Evolutionary conservation across 169 alveolate species (phyloP), one percentile per base, ranked within the genome.

Genomic region (Toxoplasma gondii): DNA sequence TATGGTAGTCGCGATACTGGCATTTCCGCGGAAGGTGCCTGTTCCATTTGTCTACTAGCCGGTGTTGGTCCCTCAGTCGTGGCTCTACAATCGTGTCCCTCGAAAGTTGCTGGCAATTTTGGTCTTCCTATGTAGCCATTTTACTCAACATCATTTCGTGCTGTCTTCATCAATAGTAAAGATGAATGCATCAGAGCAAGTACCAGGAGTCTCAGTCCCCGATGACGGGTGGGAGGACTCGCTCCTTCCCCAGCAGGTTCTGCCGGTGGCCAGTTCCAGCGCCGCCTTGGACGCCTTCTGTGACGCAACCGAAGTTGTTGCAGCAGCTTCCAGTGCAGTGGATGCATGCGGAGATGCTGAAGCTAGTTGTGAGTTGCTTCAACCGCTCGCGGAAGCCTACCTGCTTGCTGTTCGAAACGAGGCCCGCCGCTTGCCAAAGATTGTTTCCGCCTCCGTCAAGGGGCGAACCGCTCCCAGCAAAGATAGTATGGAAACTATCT

Each of bases 181-280:
- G 34, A 64, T 64, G 74, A 4, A 64, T 12, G 1, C 74, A 4
- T 22, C 34, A 27, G 34, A 16, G 74, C 7, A 22, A 27, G 74
- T 1, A 64, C 34, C 7, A 1, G 74, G 22, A 1, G 7, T 27
- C 22, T 19, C 1, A 12, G 74, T 16, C n/a, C 24, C 74, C 1
- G 86, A 78, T 10, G 86, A n/a, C 49, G 67, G 7, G 44, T 38
- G 90, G 69, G 64, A 39, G 67, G 90, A 82, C 67, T 12, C 90
- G 1, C 90, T 82, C 64, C 64, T 82, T 41, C 90, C 90, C 90
- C 90, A 82, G 90, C 53, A 39, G 69, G 90, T 36, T 17, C 90
- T 82, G 5, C 90, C 90, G 24, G 38, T 82, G 22, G 34, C 90
- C 53, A n/a, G n/a, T n/a, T 16, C 29, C n/a, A 41, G 41, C 90